Base-by-base conservation (phyloP, 768 basidiomycete genomes). In the Auricularia heimuer region DNA sequence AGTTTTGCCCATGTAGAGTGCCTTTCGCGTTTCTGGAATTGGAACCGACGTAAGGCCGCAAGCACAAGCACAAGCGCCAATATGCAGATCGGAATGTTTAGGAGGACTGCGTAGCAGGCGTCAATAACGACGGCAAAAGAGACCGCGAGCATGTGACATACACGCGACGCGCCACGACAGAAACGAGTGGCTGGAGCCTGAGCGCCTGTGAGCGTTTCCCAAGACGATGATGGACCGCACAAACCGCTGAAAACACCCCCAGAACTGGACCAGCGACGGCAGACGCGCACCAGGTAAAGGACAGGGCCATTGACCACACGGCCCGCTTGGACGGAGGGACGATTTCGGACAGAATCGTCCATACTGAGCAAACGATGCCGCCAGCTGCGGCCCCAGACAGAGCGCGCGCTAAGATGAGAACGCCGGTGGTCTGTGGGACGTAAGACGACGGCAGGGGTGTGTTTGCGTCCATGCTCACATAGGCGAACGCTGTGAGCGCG, bases 91-190 rank as follows among this genome's bases (percentile, higher is more conserved):
- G 91, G 91, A 60, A 93, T 78, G 75, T 93, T 94, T 73, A 94
- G 80, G 73, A 85, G 92, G 74, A 94, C 91, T 93, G 73, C 24
- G 35, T 3, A 65, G 56, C n/a, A 42, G 8, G 47, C 47, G 47
- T 51, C 47, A 51, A 67, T 63, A 67, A 67, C 66, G 21, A 37
- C 67, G 47, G 63, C 21, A 44, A 64, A 62, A 65, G 47, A 62
- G 39, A 12, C 16, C 39, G 60, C 21, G n/a, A 11, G 65, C 21
- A 35, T 58, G 63, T 18, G 34, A 81, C 91, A 77, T 75, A 93
- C 91, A 94, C 63, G 85, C 88, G 87, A 89, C 93, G 81, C 92
- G 81, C 91, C 91, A 94, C 70, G 79, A 85, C 63, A 88, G 69
- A 39, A 62, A 68, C 24, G 39, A 39, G 39, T 66, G 10, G 11